Base-by-base conservation (phyloP, 2,329 filamentous ascomycete genomes). In the Myriosclerotinia curreyana region DNA sequence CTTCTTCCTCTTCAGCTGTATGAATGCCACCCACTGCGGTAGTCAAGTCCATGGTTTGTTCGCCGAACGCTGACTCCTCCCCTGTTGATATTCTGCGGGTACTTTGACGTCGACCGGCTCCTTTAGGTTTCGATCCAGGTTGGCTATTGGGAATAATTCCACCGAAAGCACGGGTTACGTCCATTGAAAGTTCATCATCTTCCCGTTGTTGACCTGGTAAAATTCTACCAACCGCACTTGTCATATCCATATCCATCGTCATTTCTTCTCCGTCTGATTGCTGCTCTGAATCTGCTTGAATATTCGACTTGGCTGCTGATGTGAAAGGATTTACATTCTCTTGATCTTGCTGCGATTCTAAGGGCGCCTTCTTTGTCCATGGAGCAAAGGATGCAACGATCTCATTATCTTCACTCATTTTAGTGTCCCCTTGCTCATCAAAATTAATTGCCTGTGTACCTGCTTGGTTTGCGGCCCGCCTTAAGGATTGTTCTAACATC, bases 111-210 rank as follows among this genome's bases (percentile, higher is more conserved):
- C 72, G 72, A 54, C 62, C 67, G 7, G 71, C 53, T 22, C 69
- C 59, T 34, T 73, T 66, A 31, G 75, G 75, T 63, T 76, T 75
- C 22, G 73, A 67, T 65, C 71, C 74, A 65, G 36, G 20, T 28
- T 66, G 17, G 12, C 50, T 53, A 17, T 68, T 71, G 40, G 70
- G 65, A 25, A 96, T 76, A 62, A 98, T 97, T 3, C 88, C 85
- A 11, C 94, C 94, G 61, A 96, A 81, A 11, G 86, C 91, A 62
- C 85, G 86, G 2, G 94, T 97, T 9, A 97, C 91, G 71, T 98
- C 94, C 94, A 98, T 97, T 28, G 91, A 95, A 81, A 96, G 87
- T 48, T 82, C 80, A 31, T 80, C 72, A 60, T 80, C 77, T 65
- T 75, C 75, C 34, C 67, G 66, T 64, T 67, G 53, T 62, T 69